Conservation (phyloP, 2,329 filamentous ascomycete genomes). For the Aspergillus fumigatus region DNA sequence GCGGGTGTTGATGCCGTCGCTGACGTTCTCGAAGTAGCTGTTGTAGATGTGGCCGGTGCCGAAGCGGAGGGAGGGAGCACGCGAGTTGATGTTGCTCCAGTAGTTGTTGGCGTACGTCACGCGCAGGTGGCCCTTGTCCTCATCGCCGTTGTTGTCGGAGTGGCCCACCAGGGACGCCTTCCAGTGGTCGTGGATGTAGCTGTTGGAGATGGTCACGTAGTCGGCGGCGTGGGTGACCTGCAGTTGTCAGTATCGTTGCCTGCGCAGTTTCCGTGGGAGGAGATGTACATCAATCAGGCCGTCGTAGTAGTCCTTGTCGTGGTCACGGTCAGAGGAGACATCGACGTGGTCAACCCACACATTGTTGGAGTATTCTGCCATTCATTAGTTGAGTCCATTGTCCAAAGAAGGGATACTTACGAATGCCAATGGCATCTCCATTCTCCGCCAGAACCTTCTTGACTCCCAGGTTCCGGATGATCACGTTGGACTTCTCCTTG, state of each 20-base stretch:
- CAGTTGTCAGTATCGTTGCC: neutral
- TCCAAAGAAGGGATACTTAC: constrained; percentile 26
- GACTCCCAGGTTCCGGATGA: constrained; percentile 59
- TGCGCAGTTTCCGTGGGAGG: neutral
- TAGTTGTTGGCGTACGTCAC: constrained; percentile 65
- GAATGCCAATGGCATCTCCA: constrained; percentile 58
- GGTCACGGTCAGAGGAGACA: constrained; percentile 54
- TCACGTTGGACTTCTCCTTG: constrained; percentile 55
- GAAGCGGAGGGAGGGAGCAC: constrained; percentile 60
- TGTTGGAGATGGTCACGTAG: constrained; percentile 51
- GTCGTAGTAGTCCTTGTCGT: constrained; percentile 67
- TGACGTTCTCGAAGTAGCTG: constrained; percentile 44
- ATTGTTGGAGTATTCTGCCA: constrained; percentile 38
- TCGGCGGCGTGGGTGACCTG: constrained; percentile 57
- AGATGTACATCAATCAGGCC: constrained; percentile 53
- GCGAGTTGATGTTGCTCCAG: constrained; percentile 61
- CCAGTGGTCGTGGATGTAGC: constrained; percentile 55
- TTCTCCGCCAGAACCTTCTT: constrained; percentile 52
- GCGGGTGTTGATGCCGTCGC: constrained; percentile 54
- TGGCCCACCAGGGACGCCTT: constrained; percentile 59
- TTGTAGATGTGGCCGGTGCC: constrained; percentile 62
- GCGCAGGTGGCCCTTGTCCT: constrained; percentile 59
- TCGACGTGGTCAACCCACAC: constrained; percentile 67
- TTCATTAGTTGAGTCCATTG: neutral
- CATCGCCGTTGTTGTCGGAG: constrained; percentile 53